phyloP scores from a whole-genome alignment of 2,329 filamentous ascomycete genomes.

The Fusarium sp. region DNA sequence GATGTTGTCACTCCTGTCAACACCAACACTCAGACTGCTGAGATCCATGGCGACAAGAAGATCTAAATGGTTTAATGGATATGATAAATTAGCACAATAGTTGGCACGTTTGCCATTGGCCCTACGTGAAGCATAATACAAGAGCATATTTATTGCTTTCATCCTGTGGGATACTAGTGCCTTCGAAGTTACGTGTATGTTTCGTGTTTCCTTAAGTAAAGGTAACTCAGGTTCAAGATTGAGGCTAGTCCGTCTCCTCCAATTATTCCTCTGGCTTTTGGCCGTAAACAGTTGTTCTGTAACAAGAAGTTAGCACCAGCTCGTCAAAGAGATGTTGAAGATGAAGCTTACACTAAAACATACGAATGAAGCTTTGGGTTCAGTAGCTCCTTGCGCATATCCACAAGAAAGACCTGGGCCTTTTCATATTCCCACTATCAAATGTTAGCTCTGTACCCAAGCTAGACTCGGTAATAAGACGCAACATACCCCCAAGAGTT shows the following conservation, averaged over 20 bases:
- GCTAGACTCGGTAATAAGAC: neutral
- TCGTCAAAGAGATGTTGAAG: neutral
- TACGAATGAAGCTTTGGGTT: conserved; percentile 5
- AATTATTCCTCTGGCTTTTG: neutral
- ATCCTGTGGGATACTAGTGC: neutral
- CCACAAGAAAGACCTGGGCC: conserved; percentile 11
- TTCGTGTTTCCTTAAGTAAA: neutral
- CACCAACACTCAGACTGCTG: conserved; percentile 14
- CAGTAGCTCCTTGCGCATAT: conserved; percentile 23
- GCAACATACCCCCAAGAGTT: conserved; percentile 10
- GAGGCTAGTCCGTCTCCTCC: neutral
- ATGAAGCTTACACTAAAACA: neutral
- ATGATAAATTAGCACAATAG: conserved; percentile 1
- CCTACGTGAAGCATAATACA: neutral
- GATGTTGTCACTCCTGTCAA: conserved; percentile 23
- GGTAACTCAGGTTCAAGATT: neutral
- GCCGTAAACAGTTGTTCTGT: neutral
- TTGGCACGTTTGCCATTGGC: neutral
- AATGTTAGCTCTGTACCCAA: neutral
- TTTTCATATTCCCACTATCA: conserved; percentile 26
- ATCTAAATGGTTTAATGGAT: neutral
- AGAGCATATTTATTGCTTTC: neutral
- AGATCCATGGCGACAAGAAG: conserved; percentile 14
- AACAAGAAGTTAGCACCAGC: neutral
- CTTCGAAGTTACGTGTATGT: neutral